Base-by-base conservation (phyloP, 1,284 basidiomycete genomes). In the Mycena citricolor region DNA sequence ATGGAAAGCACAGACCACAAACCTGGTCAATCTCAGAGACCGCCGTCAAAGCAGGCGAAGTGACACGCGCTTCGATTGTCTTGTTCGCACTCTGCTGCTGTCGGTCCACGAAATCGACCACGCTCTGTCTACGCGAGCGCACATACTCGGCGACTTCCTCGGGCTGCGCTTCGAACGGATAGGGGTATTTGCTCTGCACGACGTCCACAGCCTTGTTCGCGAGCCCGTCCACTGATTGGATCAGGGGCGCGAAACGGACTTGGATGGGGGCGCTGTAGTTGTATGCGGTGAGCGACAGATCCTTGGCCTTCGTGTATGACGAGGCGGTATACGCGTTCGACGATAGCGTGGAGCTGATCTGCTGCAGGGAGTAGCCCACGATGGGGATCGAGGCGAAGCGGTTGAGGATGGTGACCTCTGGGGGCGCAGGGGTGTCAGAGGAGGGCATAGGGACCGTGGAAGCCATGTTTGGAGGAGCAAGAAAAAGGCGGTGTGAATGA, bases 21-120 rank as follows among this genome's bases (percentile, higher is more conserved):
- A 85, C 86, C 70, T 86, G 77, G 67, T 90, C 86, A 47, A 89
- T 81, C 14, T 74, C 83, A 54, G 80, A 74, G 0, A 73, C 87
- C 28, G 79, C 77, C 45, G 71, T 73, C 36, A 74, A 66, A 0
- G 81, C 86, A 14, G 86, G 86, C 1, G 68, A 70, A 54, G 68
- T 77, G 52, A 89, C 78, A 25, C 64, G 74, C 57, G 81, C 77
- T 49, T 86, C 83, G 51, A 86, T 69, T 4, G 74, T 76, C 67
- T 82, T 81, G 63, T 76, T 76, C n/a, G 80, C 81, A 16, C 72
- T 66, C 25, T 68, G 70, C 40, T 74, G 68, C 25, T 54, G 51
- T 42, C 57, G 55, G 26, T 54, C 47, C 19, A 67, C 59, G 35
- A 62, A 66, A 23, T 66, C 59, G 1, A 60, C 55, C 7, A 78